Evolutionary conservation across 108 stramenopile species (phyloP).

Genomic region (Nitzschia palea): DNA sequence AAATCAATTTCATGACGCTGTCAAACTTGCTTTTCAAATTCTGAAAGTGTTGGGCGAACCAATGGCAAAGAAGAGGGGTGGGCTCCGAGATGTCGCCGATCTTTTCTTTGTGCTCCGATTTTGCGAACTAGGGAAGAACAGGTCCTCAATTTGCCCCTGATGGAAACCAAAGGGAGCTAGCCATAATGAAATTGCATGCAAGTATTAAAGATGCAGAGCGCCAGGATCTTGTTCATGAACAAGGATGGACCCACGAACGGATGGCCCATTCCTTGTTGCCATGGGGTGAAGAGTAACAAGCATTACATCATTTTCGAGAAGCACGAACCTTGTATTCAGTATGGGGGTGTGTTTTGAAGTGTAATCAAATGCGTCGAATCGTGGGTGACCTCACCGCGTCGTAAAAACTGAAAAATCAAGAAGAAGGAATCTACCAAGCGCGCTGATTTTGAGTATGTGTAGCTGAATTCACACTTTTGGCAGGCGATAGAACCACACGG

Average conservation of each 20-base stretch:
- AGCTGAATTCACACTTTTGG: no score
- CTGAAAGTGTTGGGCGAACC: slow-evolving; percentile 17
- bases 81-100: background rate
- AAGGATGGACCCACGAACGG: slow-evolving; percentile 28
- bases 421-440: no score
- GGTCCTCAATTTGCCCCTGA: background rate
- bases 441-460: no score
- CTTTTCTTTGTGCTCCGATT: background rate
- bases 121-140: background rate
- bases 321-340: slow-evolving; percentile 14
- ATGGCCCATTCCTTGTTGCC: background rate
- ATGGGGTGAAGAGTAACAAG: slow-evolving; percentile 5
- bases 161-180: background rate
- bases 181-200: background rate
- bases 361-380: background rate
- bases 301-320: background rate
- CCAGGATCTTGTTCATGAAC: slow-evolving; percentile 15
- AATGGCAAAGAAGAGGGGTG: background rate
- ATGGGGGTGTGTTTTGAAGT: slow-evolving; percentile 20
- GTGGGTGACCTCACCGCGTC: background rate
- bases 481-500: no score
- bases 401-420: no score
- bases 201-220: slow-evolving; percentile 13
- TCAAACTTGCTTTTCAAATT: slow-evolving; percentile 11
- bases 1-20: slow-evolving; percentile 9